Evolutionary conservation across 169 alveolate species (phyloP).

Genomic region (Plasmodium chabaudi): DNA sequence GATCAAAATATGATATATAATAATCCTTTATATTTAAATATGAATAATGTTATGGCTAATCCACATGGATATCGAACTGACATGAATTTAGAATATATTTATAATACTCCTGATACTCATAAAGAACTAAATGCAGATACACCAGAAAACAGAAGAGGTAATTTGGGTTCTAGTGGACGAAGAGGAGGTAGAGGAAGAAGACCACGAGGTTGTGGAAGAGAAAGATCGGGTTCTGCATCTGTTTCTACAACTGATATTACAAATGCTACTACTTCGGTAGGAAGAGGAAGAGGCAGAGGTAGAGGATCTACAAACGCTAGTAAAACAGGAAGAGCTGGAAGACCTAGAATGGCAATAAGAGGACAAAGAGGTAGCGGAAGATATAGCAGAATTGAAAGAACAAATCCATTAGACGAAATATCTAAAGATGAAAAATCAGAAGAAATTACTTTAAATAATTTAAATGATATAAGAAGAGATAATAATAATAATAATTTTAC

Average conservation of each 20-base stretch:
- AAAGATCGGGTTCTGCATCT: not conserved
- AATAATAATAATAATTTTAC: not conserved
- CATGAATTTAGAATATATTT: no score
- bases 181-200: not conserved
- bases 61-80: no score
- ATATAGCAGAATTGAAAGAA: not conserved
- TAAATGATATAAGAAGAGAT: not conserved
- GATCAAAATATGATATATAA: no score
- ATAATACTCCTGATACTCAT: no score
- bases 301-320: not conserved
- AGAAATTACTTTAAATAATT: not conserved
- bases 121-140: no score
- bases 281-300: not conserved
- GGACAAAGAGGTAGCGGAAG: not conserved
- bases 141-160: not conserved
- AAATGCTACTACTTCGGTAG: not conserved
- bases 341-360: not conserved
- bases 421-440: not conserved
- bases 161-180: not conserved
- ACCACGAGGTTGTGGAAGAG: not conserved
- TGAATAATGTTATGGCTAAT: no score
- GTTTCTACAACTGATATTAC: not conserved
- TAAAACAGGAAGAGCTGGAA: not conserved
- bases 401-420: not conserved
- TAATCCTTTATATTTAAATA: no score